Conservation (phyloP, 371 early-diverging fungal genomes). For the Rhizopus sp. region DNA sequence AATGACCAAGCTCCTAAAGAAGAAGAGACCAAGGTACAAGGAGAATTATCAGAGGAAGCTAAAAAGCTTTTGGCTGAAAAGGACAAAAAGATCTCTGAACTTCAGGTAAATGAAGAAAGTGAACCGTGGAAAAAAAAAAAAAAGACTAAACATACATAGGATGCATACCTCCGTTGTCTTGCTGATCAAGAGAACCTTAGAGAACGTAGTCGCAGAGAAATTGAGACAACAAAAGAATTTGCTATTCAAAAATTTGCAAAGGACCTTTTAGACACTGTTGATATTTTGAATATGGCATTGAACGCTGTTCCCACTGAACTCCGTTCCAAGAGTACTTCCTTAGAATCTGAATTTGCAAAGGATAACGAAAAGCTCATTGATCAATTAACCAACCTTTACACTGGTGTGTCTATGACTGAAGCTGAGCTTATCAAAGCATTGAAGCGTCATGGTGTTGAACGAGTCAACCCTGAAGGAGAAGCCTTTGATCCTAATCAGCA, state of each 20-base stretch:
- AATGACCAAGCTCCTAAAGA: conserved; percentile 14
- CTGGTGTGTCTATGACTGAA: conserved; percentile 91
- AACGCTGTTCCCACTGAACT: conserved; percentile 67
- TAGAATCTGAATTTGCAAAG: conserved; percentile 31
- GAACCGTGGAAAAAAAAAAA: not conserved
- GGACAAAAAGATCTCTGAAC: conserved; percentile 79
- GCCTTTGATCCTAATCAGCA: conserved; percentile 93
- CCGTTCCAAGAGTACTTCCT: conserved; percentile 34
- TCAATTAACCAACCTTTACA: conserved; percentile 76
- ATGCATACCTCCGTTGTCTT: conserved; percentile 82
- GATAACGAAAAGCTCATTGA: conserved; percentile 58
- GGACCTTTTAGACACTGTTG: conserved; percentile 92
- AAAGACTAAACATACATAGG: conserved; percentile 36
- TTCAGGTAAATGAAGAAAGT: conserved; percentile 60
- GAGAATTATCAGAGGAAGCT: conserved; percentile 27
- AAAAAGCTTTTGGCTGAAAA: conserved; percentile 64
- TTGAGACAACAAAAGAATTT: conserved; percentile 76
- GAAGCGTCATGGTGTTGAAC: conserved; percentile 89
- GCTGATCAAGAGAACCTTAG: conserved; percentile 97
- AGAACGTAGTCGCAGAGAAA: conserved; percentile 85
- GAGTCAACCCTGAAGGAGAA: conserved; percentile 79
- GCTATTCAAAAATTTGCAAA: conserved; percentile 97
- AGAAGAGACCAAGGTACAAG: conserved; percentile 14
- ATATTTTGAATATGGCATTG: conserved; percentile 89
- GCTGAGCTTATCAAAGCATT: conserved; percentile 85